These are phyloP conservation scores for Erodium chrysanthum DNA, from an alignment of 441 rosid genomes.

Conservation along the genomic window DNA sequence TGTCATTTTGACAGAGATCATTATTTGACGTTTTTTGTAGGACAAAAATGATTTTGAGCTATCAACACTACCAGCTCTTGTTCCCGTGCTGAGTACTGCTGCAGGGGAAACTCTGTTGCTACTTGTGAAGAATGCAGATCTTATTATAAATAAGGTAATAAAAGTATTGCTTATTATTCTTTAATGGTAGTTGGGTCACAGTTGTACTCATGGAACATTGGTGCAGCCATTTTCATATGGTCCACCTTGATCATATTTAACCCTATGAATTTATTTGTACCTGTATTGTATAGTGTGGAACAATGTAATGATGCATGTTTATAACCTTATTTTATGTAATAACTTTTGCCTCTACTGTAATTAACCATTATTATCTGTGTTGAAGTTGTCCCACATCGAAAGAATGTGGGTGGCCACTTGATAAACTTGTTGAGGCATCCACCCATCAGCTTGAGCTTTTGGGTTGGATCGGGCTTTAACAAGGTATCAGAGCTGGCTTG, in stretches of 20 bases:
- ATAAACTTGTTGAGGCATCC: too few relatives aligned
- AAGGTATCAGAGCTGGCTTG: too few relatives aligned
- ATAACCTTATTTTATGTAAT: not conserved
- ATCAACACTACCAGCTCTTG: slow-evolving; percentile 80
- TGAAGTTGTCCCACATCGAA: too few relatives aligned
- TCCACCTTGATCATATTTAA: not conserved
- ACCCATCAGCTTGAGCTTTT: too few relatives aligned
- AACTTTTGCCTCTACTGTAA: not conserved
- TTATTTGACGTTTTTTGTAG: slow-evolving; percentile 33
- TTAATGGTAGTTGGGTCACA: not conserved
- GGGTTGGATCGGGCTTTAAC: too few relatives aligned
- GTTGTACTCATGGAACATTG: not conserved
- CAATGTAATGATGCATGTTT: not conserved
- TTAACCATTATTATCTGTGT: not conserved
- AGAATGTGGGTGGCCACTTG: too few relatives aligned
- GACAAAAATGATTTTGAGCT: slow-evolving; percentile 81
- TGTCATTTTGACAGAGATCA: not conserved
- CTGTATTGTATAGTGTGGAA: not conserved
- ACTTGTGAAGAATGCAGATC: slow-evolving; percentile 80
- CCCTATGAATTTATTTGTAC: not conserved
- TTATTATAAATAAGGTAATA: slow-evolving; percentile 72
- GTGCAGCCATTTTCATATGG: not conserved
- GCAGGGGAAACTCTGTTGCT: slow-evolving; percentile 82
- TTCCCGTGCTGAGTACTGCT: slow-evolving; percentile 83
- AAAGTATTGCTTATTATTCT: not conserved